Evolutionary conservation across 2,329 filamentous ascomycete genomes (phyloP).

Genomic region (Aspergillus versicolor): DNA sequence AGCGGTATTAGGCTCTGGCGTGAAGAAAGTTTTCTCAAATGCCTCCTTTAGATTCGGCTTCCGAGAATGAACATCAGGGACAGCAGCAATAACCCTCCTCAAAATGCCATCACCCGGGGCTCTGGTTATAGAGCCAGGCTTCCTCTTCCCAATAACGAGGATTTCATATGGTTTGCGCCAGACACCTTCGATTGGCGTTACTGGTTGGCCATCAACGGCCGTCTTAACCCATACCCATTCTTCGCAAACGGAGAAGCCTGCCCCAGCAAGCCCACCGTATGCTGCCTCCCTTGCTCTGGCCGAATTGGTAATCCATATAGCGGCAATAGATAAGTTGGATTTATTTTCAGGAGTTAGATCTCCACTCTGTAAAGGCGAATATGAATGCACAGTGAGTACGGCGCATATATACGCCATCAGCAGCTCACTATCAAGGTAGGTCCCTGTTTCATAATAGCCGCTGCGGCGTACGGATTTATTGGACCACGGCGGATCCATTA

Average conservation of each 20-base stretch:
- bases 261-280: conserved; percentile 43
- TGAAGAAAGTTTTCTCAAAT: conserved; percentile 50
- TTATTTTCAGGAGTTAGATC: not conserved
- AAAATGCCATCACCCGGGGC: conserved; percentile 25
- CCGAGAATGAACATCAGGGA: conserved; percentile 64
- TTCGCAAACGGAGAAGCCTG: conserved; percentile 53
- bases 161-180: conserved; percentile 65
- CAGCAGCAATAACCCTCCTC: conserved; percentile 55
- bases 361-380: not conserved
- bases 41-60: conserved; percentile 61
- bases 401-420: conserved; percentile 39
- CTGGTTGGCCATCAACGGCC: conserved; percentile 53
- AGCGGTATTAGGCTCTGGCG: not conserved
- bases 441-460: conserved; percentile 44
- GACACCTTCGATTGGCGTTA: conserved; percentile 51
- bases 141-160: conserved; percentile 47
- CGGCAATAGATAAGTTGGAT: conserved; percentile 41
- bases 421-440: conserved; percentile 27
- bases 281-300: conserved; percentile 48
- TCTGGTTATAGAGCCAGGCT: not conserved
- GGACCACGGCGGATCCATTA: conserved; percentile 65
- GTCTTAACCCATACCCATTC: conserved; percentile 67
- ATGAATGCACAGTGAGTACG: conserved; percentile 44
- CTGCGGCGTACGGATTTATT: conserved; percentile 59
- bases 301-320: conserved; percentile 64